A percentile compares a stretch with the other conserved stretches of the same genome.
phyloP scores from a whole-genome alignment of 148 eudicot species.

The Beta vulgaris region DNA sequence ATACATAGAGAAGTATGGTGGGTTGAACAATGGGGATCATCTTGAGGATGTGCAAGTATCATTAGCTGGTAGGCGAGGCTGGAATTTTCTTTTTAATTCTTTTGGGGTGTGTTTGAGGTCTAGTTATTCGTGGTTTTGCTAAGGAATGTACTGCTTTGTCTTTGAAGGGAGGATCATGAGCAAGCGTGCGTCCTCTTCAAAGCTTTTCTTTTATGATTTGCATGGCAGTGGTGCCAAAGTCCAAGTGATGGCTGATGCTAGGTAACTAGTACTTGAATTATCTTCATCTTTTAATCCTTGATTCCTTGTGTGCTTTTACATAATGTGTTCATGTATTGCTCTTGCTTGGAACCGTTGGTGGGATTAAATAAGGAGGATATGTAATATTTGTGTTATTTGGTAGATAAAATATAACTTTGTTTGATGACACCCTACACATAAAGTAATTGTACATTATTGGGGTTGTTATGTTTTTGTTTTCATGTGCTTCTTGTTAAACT shows the following conservation, averaged over 20 bases:
- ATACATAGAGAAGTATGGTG: constrained; percentile 47
- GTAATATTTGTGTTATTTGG: too few relatives aligned
- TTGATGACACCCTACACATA: too few relatives aligned
- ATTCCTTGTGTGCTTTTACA: too few relatives aligned
- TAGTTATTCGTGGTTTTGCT: not conserved
- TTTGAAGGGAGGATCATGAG: constrained; percentile 66
- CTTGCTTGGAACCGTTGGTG: too few relatives aligned
- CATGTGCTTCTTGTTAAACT: too few relatives aligned
- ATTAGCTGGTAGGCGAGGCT: constrained; percentile 54
- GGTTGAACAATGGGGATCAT: constrained; percentile 46
- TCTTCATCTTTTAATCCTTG: not conserved
- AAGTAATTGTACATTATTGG: too few relatives aligned
- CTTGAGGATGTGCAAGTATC: constrained; percentile 50
- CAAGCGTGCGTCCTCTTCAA: constrained; percentile 64
- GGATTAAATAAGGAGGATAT: too few relatives aligned
- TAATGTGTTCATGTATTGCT: not conserved
- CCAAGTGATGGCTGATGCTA: constrained; percentile 77
- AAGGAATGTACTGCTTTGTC: not conserved
- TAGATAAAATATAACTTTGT: too few relatives aligned
- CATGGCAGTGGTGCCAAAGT: constrained; percentile 60
- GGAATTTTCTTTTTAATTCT: not conserved
- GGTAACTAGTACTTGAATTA: constrained; percentile 37
- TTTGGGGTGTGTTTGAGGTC: not conserved
- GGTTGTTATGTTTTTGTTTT: too few relatives aligned
- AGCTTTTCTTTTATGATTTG: constrained; percentile 69